Percentiles rank a stretch among this genome's conserved stretches.
These are phyloP conservation scores for Peniophora sp. DNA, from an alignment of 1,284 basidiomycete genomes.

Conservation along the genomic window DNA sequence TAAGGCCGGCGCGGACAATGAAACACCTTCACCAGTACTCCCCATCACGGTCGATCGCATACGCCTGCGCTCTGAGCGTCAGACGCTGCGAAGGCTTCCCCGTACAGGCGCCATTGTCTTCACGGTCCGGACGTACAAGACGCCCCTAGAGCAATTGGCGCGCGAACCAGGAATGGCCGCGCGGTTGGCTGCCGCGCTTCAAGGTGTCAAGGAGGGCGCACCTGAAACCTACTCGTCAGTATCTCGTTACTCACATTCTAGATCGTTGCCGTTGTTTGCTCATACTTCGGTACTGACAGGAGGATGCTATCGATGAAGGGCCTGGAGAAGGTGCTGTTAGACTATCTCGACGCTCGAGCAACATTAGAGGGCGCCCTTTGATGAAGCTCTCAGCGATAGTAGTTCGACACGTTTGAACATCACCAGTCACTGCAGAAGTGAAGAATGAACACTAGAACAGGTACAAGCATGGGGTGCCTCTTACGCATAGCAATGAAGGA, in stretches of 20 bases:
- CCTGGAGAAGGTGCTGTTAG: not conserved
- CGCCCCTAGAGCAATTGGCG: conserved; percentile 49
- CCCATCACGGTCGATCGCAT: conserved; percentile 28
- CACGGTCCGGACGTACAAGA: conserved; percentile 67
- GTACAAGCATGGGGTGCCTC: no score
- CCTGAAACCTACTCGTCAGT: not conserved
- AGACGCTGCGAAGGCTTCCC: conserved; percentile 64
- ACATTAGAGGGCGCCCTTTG: no score
- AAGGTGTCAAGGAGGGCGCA: conserved; percentile 15
- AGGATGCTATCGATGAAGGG: not conserved
- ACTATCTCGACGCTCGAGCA: not conserved
- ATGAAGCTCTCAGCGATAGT: no score
- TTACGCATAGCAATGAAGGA: no score
- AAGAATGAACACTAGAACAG: no score
- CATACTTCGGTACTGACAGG: not conserved
- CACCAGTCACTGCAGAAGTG: no score
- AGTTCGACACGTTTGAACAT: no score
- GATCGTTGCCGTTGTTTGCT: not conserved
- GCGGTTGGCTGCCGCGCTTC: conserved; percentile 58
- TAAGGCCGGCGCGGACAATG: conserved; percentile 8
- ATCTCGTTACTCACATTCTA: not conserved
- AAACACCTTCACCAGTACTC: conserved; percentile 17
- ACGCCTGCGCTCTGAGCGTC: conserved; percentile 61
- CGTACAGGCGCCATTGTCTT: conserved; percentile 68
- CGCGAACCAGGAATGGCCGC: conserved; percentile 59